Evolutionary conservation across 176 grass and related monocot genomes (phyloP), one percentile per base, ranked within the genome.

Genomic region (Phyllostachys edulis): DNA sequence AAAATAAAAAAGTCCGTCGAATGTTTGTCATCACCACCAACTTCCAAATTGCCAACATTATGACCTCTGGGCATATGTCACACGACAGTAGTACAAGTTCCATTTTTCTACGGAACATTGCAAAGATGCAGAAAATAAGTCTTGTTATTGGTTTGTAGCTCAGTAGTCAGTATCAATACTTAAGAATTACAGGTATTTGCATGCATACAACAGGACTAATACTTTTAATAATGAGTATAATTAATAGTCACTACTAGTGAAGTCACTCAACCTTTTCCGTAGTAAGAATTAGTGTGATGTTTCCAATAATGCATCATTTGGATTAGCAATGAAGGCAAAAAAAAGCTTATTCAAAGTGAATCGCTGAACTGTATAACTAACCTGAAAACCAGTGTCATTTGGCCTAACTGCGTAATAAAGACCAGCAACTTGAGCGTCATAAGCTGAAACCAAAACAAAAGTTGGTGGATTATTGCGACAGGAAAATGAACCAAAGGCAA

Each of bases 351-450:
- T 80, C 39, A 46, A 83, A 37, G 63, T 54, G 16, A 67, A 91
- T 50, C 21, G 16, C 38, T 46, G 21, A 73, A 88, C 36, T 36
- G 24, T 38, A 84, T 74, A 54, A 72, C 75, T 83, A 76, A 98
- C 93, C 93, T 90, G 89, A 83, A 98, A 98, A 89, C 96, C 96
- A 80, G 85, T 92, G 59, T 88, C 83, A 75, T 82, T 95, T 44
- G 88, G 80, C 9, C 52, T 64, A 74, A 95, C 84, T 64, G 17
- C 10, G 74, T 95, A 98, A 85, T 92, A 92, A 76, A 98, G 84
- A 78, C 96, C 96, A 89, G 93, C 96, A 92, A 98, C 89, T 92
- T 92, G 42, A 79, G 96, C 96, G 41, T 98, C 93, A 90, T 98
- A 98, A 59, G 96, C 96, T 98, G 87, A 47, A 93, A 90, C 77